Conservation (phyloP, 2,329 filamentous ascomycete species). For the Fusarium sp. region DNA sequence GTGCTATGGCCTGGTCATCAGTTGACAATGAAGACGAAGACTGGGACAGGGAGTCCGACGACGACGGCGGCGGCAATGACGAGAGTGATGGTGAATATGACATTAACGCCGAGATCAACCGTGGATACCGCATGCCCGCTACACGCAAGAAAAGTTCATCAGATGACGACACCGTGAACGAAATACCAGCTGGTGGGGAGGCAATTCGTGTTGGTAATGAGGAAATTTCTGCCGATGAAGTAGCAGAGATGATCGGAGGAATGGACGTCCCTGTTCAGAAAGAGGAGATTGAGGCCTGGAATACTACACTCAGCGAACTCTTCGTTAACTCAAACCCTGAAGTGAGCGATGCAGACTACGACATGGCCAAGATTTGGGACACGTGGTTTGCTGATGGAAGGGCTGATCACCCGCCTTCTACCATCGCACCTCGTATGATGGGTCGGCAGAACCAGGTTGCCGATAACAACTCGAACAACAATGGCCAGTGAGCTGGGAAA, state of each 20-base stretch:
- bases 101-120: slow-evolving; percentile 31
- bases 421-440: neutral
- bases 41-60: slow-evolving; percentile 31
- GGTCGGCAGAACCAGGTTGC: neutral
- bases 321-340: slow-evolving; percentile 10
- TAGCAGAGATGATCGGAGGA: neutral
- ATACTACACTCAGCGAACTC: slow-evolving; percentile 8
- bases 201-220: neutral
- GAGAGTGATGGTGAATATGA: slow-evolving; percentile 34
- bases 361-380: slow-evolving; percentile 4
- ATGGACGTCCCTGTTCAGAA: neutral
- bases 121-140: slow-evolving; percentile 33
- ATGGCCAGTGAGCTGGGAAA: neutral
- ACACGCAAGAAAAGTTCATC: neutral
- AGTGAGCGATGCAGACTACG: slow-evolving; percentile 3
- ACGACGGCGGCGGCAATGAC: slow-evolving; percentile 5
- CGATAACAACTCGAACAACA: neutral
- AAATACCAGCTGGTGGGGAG: neutral
- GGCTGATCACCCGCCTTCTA: neutral
- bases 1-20: slow-evolving; percentile 52
- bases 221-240: slow-evolving; percentile 1
- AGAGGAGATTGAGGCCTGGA: slow-evolving; percentile 22
- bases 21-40: slow-evolving; percentile 38
- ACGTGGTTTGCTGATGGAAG: slow-evolving; percentile 1
- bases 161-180: neutral